phyloP scores from a whole-genome alignment of 805 yeast species.

The Lachancea quebecensis region DNA sequence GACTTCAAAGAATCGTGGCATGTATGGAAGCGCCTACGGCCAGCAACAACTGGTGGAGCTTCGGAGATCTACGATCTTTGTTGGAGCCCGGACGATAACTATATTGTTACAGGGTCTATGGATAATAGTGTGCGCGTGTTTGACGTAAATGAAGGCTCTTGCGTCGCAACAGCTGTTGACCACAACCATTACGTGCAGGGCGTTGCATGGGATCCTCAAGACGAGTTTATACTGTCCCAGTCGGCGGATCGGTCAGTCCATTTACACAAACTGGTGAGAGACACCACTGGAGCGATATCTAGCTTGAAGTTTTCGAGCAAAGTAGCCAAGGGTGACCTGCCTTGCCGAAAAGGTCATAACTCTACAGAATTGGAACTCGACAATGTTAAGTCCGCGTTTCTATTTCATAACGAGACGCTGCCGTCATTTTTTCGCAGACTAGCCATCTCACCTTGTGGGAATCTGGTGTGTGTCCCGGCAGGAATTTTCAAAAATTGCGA shows the following conservation, averaged over 20 bases:
- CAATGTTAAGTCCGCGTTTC: constrained; percentile 33
- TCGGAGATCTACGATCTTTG: constrained; percentile 85
- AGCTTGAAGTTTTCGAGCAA: constrained; percentile 32
- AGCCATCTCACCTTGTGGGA: constrained; percentile 86
- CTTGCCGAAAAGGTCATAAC: constrained; percentile 25
- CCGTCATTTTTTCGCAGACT: constrained; percentile 87
- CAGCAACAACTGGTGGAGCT: constrained; percentile 50
- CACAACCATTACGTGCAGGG: constrained; percentile 94
- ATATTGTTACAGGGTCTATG: constrained; percentile 83
- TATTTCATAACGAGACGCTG: constrained; percentile 80
- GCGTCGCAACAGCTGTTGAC: constrained; percentile 36
- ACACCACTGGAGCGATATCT: constrained; percentile 9
- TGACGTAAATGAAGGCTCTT: constrained; percentile 51
- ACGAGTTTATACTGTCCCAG: constrained; percentile 74
- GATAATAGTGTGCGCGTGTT: constrained; percentile 76
- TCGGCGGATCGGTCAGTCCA: constrained; percentile 82
- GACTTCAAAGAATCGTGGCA: constrained; percentile 71
- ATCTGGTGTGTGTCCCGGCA: constrained; percentile 67
- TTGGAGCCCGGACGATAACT: constrained; percentile 84
- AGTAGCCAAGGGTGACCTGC: constrained; percentile 52
- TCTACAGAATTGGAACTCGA: constrained; percentile 15
- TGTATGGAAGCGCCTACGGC: constrained; percentile 37
- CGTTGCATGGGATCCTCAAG: constrained; percentile 88
- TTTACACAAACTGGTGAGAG: constrained; percentile 40
- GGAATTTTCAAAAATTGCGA: constrained; percentile 46